Base-by-base conservation (phyloP, 495 filamentous ascomycete genomes). In the Acidomyces sp. region DNA sequence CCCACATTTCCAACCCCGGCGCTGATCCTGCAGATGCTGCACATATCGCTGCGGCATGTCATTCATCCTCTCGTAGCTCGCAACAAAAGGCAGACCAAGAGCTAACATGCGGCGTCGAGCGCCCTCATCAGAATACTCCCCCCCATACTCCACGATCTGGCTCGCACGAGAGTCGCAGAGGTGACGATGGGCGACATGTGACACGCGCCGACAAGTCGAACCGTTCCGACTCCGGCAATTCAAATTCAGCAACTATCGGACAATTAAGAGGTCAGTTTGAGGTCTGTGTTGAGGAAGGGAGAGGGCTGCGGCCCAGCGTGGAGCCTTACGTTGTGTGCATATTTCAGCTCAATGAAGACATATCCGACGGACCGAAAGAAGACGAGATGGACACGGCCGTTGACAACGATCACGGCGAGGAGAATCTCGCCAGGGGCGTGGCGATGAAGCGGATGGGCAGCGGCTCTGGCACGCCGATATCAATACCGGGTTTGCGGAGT, bases 271-370 rank as follows among this genome's bases (percentile, higher is more conserved):
- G 90, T 19, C 93, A 93, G 58, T 68, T 97, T 15, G 80, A 80
- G 22, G 82, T 97, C 39, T 83, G 79, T 46, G 87, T 97, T 22
- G 65, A 74, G 39, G 83, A 93, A 61, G 90, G 79, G 23, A 72
- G 82, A 51, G 84, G 82, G 2, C 61, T 97, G 19, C 71, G 79
- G 37, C 82, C 77, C 9, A 85, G 85, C 55, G 71, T 74, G 27
- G 80, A 93, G 53, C 90, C 90, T 2, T 97, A 96, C 55, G 85
- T 93, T 16, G 86, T 97, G 11, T 93, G 85, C 29, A 87, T 93
- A 18, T 97, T 95, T 53, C 90, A 97, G 56, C 83, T 83, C 60
- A 90, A 87, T 52, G 92, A 97, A 56, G 80, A 87, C 49, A 93
- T 97, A 36, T 95, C 90, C 7, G 81, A 78, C 42, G 84, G 84